A percentile compares a stretch with the other conserved stretches of the same genome.
These are phyloP conservation scores for Flaveria robusta DNA, from an alignment of 129 eudicot species.

Conservation along the genomic window DNA sequence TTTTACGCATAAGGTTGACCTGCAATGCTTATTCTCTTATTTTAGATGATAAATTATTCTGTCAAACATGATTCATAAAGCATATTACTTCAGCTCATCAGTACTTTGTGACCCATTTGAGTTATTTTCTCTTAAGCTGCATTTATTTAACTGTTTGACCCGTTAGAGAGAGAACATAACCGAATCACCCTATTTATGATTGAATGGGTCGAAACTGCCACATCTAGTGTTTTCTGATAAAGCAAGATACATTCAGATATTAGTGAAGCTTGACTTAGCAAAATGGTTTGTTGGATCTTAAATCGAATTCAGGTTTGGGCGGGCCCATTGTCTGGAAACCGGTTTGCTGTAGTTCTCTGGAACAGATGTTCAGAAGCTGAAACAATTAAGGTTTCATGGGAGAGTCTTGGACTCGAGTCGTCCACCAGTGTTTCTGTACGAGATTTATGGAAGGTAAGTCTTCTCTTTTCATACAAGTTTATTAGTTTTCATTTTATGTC, in stretches of 20 bases:
- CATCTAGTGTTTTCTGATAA: too few species aligned
- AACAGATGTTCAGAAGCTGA: conserved; percentile 68
- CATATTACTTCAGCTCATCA: too few species aligned
- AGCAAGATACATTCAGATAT: too few species aligned
- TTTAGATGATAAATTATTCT: too few species aligned
- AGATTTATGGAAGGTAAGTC: conserved; percentile 88
- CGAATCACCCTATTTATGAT: too few species aligned
- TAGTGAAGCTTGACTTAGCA: background rate
- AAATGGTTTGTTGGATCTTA: background rate
- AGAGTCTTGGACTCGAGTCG: conserved; percentile 66
- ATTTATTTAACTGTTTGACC: too few species aligned
- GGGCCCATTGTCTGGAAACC: conserved; percentile 75
- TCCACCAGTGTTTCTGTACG: conserved; percentile 55
- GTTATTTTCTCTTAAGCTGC: too few species aligned
- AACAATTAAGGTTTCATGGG: conserved; percentile 67
- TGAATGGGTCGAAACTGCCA: too few species aligned
- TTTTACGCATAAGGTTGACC: background rate
- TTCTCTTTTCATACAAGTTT: background rate
- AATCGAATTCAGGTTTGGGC: conserved; percentile 77
- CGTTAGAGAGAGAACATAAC: too few species aligned
- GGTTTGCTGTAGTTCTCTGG: conserved; percentile 72
- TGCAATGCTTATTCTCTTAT: background rate
- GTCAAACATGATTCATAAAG: too few species aligned
- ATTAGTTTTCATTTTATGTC: background rate
- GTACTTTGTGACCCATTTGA: too few species aligned